Percentiles rank a stretch among this genome's conserved stretches.
These are phyloP conservation scores for Platanthera guangdongensis DNA, from an alignment of 106 monocot genomes.

Conservation along the genomic window DNA sequence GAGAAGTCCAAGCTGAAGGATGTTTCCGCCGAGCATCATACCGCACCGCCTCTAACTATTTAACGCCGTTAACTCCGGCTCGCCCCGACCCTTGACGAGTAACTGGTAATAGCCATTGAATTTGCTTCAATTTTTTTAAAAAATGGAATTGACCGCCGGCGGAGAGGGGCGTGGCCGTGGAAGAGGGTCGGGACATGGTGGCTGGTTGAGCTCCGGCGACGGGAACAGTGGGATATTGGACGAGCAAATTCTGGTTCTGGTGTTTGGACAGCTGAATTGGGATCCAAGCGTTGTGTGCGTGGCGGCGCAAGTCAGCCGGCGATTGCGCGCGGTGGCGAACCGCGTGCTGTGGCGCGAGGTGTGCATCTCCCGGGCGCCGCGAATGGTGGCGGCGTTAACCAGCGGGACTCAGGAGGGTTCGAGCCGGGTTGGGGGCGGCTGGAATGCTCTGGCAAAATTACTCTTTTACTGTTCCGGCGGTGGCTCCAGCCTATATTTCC, in stretches of 20 bases:
- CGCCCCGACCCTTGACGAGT: too few relatives aligned
- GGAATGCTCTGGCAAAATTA: conserved; percentile 54
- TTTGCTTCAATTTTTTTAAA: background rate
- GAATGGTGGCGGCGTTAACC: conserved; percentile 29
- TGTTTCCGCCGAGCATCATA: too few relatives aligned
- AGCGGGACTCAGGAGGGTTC: background rate
- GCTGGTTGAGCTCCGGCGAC: background rate
- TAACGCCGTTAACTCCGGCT: too few relatives aligned
- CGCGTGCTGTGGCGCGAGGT: conserved; percentile 69
- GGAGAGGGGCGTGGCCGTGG: background rate
- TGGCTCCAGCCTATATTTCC: background rate
- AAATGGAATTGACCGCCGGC: background rate
- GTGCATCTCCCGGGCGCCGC: conserved; percentile 55
- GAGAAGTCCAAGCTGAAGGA: too few relatives aligned
- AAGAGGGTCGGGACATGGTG: too few relatives aligned
- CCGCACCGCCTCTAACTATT: too few relatives aligned
- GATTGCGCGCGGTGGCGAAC: conserved; percentile 50
- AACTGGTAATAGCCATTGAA: too few relatives aligned
- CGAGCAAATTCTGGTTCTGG: conserved; percentile 50
- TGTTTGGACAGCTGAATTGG: conserved; percentile 56
- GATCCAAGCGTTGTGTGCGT: conserved; percentile 40
- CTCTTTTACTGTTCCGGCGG: conserved; percentile 6
- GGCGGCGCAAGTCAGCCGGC: conserved; percentile 50
- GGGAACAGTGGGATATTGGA: conserved; percentile 42
- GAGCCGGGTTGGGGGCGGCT: conserved; percentile 29